Conservation (phyloP, 2,329 filamentous ascomycete species). For the Cytospora schulzeri region DNA sequence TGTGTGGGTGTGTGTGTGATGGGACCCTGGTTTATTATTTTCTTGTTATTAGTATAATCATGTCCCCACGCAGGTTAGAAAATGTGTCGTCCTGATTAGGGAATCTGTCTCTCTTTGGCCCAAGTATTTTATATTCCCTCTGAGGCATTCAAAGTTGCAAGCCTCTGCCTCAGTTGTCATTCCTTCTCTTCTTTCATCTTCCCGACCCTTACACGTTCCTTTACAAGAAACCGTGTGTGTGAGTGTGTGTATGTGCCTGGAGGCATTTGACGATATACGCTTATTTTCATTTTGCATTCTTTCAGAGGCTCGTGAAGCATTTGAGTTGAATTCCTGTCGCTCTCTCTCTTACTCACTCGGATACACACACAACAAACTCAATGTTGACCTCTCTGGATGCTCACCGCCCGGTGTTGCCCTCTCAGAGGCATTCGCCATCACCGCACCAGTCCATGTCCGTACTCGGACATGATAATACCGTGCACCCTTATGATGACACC, state of each 20-base stretch:
- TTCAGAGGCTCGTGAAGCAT: constrained; percentile 5
- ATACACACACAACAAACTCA: constrained; percentile 26
- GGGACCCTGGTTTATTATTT: too few species aligned
- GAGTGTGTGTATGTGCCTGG: not conserved
- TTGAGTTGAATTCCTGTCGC: constrained; percentile 34
- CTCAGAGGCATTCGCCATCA: constrained; percentile 52
- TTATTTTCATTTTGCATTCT: not conserved
- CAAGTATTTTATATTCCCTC: constrained; percentile 12
- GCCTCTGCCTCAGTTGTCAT: constrained; percentile 34
- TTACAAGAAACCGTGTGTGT: not conserved
- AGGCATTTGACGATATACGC: not conserved
- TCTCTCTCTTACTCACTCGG: constrained; percentile 18
- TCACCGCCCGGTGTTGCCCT: constrained; percentile 50
- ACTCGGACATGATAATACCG: constrained; percentile 10
- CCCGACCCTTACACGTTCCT: constrained; percentile 14
- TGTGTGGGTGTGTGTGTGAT: constrained; percentile 5
- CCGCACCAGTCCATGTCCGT: constrained; percentile 25
- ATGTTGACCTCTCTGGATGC: constrained; percentile 44
- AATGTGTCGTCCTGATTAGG: not conserved
- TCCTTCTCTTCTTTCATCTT: constrained; percentile 33
- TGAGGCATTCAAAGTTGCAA: constrained; percentile 40
- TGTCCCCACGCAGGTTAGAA: not conserved
- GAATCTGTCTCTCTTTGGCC: not conserved
- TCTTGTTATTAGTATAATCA: not conserved
- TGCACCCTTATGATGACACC: constrained; percentile 11